Evolutionary conservation across 106 monocot species (phyloP).

Genomic region (Ottelia alismoides): DNA sequence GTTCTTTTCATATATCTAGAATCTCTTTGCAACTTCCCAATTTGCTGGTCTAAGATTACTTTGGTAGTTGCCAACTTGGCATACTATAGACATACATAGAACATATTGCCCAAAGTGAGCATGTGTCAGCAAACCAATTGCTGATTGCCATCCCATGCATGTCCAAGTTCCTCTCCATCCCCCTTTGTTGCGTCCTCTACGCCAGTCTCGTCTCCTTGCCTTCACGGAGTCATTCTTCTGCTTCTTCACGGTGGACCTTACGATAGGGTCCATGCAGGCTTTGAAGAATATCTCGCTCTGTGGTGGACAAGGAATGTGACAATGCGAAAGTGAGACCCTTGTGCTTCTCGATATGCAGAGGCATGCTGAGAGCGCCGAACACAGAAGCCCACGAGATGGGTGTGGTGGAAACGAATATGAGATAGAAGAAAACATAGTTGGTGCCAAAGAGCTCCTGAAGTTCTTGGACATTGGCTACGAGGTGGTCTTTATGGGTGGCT

Average conservation of each 20-base stretch:
- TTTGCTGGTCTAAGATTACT: too few relatives aligned
- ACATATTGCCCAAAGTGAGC: too few relatives aligned
- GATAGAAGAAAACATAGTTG: constrained; percentile 22
- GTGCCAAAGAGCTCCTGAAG: constrained; percentile 6
- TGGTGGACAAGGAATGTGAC: constrained; percentile 29
- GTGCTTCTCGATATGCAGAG: constrained; percentile 84
- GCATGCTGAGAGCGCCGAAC: constrained; percentile 46
- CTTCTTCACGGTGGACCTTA: constrained; percentile 47
- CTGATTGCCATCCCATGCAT: too few relatives aligned
- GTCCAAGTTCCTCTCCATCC: too few relatives aligned
- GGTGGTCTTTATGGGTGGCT: constrained; percentile 45
- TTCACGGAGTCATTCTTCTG: constrained; percentile 48
- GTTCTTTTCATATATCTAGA: too few relatives aligned
- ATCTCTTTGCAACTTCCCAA: too few relatives aligned
- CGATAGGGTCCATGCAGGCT: constrained; percentile 33
- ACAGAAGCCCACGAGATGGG: constrained; percentile 80
- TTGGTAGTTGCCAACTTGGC: too few relatives aligned
- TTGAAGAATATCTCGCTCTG: constrained; percentile 46
- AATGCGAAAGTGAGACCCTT: constrained; percentile 63
- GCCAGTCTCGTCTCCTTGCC: too few relatives aligned
- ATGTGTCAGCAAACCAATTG: too few relatives aligned
- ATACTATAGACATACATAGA: too few relatives aligned
- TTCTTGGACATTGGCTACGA: constrained; percentile 52
- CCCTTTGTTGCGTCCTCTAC: too few relatives aligned
- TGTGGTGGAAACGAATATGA: constrained; percentile 57